Conservation (phyloP, 73 alveolate species). For the Tetrahymena thermophila region DNA sequence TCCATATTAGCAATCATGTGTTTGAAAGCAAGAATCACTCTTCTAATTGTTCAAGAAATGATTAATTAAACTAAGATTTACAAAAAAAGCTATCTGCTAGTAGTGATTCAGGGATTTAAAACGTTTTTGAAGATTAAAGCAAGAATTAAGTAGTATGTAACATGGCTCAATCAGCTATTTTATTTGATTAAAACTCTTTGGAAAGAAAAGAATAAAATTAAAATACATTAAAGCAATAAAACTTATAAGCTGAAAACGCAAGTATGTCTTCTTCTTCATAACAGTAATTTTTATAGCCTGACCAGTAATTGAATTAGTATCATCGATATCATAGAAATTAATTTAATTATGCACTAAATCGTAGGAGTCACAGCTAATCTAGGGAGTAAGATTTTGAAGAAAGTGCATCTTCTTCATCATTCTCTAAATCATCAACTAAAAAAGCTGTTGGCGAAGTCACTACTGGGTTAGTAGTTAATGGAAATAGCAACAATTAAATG, state of each 20-base stretch:
- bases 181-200: background rate
- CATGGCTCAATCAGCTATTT: background rate
- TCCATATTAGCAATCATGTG: background rate
- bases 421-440: background rate
- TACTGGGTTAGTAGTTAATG: background rate
- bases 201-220: background rate
- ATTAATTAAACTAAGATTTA: background rate
- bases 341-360: background rate
- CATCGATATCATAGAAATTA: background rate
- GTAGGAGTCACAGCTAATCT: background rate
- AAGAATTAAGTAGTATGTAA: background rate
- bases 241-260: background rate
- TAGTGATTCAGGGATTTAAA: background rate
- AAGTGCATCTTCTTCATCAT: background rate
- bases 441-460: background rate
- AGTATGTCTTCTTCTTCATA: background rate
- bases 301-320: background rate
- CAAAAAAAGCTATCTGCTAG: background rate
- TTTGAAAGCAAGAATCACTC: background rate
- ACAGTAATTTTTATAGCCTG: background rate
- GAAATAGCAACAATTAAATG: background rate
- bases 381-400: background rate
- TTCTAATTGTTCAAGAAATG: background rate
- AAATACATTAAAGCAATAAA: background rate
- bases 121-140: background rate